phyloP scores from a whole-genome alignment of 371 early-diverging fungal species.

The Mortierella sp. region DNA sequence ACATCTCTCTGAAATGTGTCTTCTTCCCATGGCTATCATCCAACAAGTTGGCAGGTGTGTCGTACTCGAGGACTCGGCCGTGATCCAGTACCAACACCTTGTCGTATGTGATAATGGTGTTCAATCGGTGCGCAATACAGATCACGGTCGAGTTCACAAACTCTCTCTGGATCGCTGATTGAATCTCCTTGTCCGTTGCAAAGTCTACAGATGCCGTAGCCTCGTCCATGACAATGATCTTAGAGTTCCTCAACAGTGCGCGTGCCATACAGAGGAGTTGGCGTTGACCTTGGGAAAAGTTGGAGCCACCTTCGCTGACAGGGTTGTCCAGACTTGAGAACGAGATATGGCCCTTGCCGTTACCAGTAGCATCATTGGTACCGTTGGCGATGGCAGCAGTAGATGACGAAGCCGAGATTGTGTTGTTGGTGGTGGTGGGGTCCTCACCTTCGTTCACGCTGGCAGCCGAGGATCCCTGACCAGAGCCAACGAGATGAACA shows the following conservation, averaged over 20 bases:
- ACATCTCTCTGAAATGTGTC: slow-evolving; percentile 70
- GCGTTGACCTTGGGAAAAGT: slow-evolving; percentile 84
- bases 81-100: slow-evolving; percentile 73
- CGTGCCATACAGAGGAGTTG: slow-evolving; percentile 87
- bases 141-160: slow-evolving; percentile 68
- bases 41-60: slow-evolving; percentile 57
- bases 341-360: slow-evolving; percentile 53
- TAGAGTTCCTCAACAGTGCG: slow-evolving; percentile 72
- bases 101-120: slow-evolving; percentile 87
- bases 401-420: slow-evolving; percentile 2
- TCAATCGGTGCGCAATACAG: slow-evolving; percentile 77
- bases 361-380: neutral
- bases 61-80: slow-evolving; percentile 75
- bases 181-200: slow-evolving; percentile 71
- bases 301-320: slow-evolving; percentile 78
- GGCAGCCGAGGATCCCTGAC: slow-evolving; percentile 23
- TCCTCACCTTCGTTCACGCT: slow-evolving; percentile 33
- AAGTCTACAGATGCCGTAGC: slow-evolving; percentile 85
- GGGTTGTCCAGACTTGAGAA: slow-evolving; percentile 60
- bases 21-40: slow-evolving; percentile 31
- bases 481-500: slow-evolving; percentile 55
- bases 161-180: slow-evolving; percentile 76
- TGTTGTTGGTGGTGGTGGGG: neutral
- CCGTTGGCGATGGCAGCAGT: slow-evolving; percentile 7
- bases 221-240: slow-evolving; percentile 83